Conservation (phyloP, 108 stramenopile species). For the Nitzschia sp. region DNA sequence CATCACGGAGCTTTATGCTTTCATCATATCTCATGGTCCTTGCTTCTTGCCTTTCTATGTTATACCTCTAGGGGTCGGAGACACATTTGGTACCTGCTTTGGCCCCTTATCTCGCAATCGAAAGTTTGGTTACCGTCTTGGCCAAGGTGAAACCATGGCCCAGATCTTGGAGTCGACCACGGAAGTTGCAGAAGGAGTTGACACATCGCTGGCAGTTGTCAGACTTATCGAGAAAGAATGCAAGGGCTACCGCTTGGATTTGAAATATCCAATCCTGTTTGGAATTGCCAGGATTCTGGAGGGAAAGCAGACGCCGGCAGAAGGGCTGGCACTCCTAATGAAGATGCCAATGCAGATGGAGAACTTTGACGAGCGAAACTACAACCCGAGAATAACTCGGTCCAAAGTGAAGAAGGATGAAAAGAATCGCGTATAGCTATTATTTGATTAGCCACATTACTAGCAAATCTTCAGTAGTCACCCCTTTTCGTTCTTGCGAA, state of each 20-base stretch:
- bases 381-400: constrained; percentile 6
- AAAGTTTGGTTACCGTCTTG: constrained; percentile 90
- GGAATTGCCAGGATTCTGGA: constrained; percentile 91
- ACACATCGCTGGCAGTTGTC: constrained; percentile 90
- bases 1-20: not conserved
- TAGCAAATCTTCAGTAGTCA: too few relatives aligned
- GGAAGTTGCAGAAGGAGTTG: constrained; percentile 96
- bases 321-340: constrained; percentile 92
- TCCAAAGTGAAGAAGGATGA: not conserved
- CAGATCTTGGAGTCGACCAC: constrained; percentile 85
- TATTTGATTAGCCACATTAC: too few relatives aligned
- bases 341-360: constrained; percentile 93
- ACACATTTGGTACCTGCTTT: constrained; percentile 98
- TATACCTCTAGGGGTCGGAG: constrained; percentile 97
- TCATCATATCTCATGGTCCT: not conserved
- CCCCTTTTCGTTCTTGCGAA: too few relatives aligned
- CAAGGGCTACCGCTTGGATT: constrained; percentile 91
- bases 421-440: too few relatives aligned
- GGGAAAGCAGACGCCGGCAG: constrained; percentile 84
- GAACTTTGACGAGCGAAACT: constrained; percentile 73
- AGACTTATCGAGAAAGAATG: constrained; percentile 86
- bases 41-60: not conserved
- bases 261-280: constrained; percentile 96
- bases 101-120: constrained; percentile 95
- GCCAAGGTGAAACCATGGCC: constrained; percentile 92